Evolutionary conservation across 2,329 filamentous ascomycete genomes (phyloP).

Genomic region (Thielaviopsis punctulata): DNA sequence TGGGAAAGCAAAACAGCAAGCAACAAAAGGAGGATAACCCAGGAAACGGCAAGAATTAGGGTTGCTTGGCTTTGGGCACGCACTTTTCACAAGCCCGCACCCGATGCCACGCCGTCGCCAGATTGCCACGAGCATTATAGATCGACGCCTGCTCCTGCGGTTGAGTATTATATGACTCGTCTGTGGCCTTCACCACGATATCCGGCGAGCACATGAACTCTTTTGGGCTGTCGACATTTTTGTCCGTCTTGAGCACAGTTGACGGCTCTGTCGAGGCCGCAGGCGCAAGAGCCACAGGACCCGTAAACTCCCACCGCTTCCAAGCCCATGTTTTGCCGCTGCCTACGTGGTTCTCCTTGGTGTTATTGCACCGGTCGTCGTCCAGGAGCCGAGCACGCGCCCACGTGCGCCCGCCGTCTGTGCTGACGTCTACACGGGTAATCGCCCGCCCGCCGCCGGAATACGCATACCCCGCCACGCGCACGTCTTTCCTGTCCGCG

Average conservation of each 20-base stretch:
- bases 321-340: conserved; percentile 35
- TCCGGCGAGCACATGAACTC: conserved; percentile 25
- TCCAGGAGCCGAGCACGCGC: conserved; percentile 42
- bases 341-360: conserved; percentile 19
- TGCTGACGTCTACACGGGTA: conserved; percentile 48
- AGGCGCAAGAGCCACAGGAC: conserved; percentile 17
- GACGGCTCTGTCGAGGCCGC: conserved; percentile 5
- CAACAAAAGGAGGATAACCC: too few species aligned
- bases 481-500: conserved; percentile 17
- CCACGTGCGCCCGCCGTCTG: conserved; percentile 47
- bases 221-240: conserved; percentile 11
- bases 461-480: conserved; percentile 47
- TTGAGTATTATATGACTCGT: conserved; percentile 50
- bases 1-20: too few species aligned
- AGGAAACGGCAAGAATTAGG: not conserved
- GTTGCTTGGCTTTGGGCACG: not conserved
- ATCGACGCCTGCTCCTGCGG: conserved; percentile 41
- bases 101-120: conserved; percentile 51
- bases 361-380: conserved; percentile 24
- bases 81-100: conserved; percentile 25
- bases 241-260: not conserved
- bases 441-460: conserved; percentile 49
- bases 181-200: conserved; percentile 47
- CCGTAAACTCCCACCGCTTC: conserved; percentile 43
- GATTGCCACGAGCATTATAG: conserved; percentile 47